These are phyloP conservation scores for Aspergillus baeticus DNA, from an alignment of 495 filamentous ascomycete species.

Conservation along the genomic window DNA sequence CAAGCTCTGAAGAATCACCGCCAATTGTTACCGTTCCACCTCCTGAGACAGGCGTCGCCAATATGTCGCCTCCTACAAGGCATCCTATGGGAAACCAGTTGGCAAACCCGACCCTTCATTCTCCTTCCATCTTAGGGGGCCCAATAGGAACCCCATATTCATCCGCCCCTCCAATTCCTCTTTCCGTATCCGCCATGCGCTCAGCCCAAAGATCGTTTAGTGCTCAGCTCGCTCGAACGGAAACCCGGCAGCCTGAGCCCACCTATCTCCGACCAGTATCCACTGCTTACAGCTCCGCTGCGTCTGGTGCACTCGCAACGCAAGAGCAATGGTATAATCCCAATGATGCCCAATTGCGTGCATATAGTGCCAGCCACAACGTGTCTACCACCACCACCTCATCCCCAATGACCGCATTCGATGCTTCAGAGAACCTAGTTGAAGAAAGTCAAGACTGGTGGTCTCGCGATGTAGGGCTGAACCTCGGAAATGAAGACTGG, in stretches of 20 bases:
- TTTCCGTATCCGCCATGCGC: slow-evolving; percentile 25
- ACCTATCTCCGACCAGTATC: slow-evolving; percentile 35
- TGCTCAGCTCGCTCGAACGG: slow-evolving; percentile 20
- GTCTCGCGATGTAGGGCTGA: slow-evolving; percentile 49
- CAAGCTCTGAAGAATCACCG: slow-evolving; percentile 32
- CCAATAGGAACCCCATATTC: slow-evolving; percentile 22
- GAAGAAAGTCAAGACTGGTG: slow-evolving; percentile 61
- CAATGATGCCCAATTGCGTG: slow-evolving; percentile 15
- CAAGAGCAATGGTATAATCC: slow-evolving; percentile 31
- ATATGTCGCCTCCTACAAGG: slow-evolving; percentile 18
- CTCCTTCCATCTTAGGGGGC: slow-evolving; percentile 10
- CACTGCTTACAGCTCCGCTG: slow-evolving; percentile 22
- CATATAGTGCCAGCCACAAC: slow-evolving; percentile 17
- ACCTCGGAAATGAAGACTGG: slow-evolving; percentile 52
- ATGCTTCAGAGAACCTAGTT: slow-evolving; percentile 47
- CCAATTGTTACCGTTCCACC: slow-evolving; percentile 13
- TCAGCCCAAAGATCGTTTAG: slow-evolving; percentile 19
- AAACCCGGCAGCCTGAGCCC: slow-evolving; percentile 33
- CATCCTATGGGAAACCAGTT: slow-evolving; percentile 11
- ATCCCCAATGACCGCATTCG: slow-evolving; percentile 40
- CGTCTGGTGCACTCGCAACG: slow-evolving; percentile 12
- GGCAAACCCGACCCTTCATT: slow-evolving; percentile 14
- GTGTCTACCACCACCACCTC: slow-evolving; percentile 23
- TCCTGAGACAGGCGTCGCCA: slow-evolving; percentile 17
- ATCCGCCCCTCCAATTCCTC: slow-evolving; percentile 10